Evolutionary conservation across 148 eudicot species (phyloP).

Genomic region (Fallopia convolvulus): DNA sequence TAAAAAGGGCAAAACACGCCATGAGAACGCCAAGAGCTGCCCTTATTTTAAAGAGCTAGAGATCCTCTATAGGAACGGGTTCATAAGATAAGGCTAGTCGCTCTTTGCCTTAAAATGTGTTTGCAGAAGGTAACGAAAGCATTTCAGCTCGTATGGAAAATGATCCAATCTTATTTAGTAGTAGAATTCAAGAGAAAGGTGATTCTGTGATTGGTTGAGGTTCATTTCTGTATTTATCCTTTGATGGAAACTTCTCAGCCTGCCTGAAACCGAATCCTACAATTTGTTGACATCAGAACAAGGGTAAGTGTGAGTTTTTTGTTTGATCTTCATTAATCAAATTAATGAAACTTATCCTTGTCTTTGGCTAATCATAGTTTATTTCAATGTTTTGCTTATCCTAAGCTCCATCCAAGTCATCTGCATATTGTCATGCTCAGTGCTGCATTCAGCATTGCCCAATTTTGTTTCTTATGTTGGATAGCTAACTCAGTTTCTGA

Average conservation of each 20-base stretch:
- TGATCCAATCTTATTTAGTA: no score
- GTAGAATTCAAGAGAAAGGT: not conserved
- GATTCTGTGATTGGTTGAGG: not conserved
- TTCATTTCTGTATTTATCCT: not conserved
- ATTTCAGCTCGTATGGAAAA: not conserved
- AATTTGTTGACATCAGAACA: not conserved
- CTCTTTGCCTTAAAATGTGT: not conserved
- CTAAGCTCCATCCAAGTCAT: not conserved
- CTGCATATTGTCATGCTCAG: not conserved
- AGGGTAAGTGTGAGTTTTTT: not conserved
- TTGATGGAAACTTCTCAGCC: not conserved
- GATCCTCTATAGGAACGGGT: slow-evolving; percentile 24
- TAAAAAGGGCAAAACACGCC: slow-evolving; percentile 21
- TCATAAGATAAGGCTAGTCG: slow-evolving; percentile 11
- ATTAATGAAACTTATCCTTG: no score
- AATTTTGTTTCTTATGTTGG: not conserved
- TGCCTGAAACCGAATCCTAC: not conserved
- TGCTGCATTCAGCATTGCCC: not conserved
- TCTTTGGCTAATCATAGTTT: no score
- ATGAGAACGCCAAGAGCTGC: slow-evolving; percentile 29
- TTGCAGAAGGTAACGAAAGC: not conserved
- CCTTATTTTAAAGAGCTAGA: slow-evolving; percentile 44
- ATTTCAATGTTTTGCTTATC: no score
- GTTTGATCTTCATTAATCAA: no score
- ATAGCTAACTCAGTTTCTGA: not conserved